Base-by-base conservation (phyloP, 352 stramenopile species). In the Sclerospora graminicola region DNA sequence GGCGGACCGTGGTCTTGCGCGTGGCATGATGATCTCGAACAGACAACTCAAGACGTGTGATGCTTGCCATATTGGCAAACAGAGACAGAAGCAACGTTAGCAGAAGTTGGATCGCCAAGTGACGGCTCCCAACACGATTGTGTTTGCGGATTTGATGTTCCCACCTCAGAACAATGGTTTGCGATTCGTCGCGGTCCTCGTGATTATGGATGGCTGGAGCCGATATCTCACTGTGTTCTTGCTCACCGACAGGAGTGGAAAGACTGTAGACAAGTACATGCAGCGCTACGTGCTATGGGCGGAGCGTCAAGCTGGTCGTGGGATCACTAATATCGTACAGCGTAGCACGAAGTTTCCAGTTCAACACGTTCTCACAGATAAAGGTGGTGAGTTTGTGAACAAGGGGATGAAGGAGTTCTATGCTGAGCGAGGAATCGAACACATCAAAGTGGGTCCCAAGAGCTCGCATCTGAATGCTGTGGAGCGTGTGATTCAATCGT, bases 251-350 rank as follows among this genome's bases (percentile, higher is more conserved):
- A 50, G 41, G 32, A 8, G 5, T 10, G 6, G 32, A 6, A 10
- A 24, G 0, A 30, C 26, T 16, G 42, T 50, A 5, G 36, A 50
- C 43, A 15, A 13, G n/a, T 16, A 37, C n/a, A 31, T 50, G 14
- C 43, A 36, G 15, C 43, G 36, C 13, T 50, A 50, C 21, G 32
- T 42, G 7, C 16, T 50, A 10, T 50, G 43, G 32, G 32, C 21
- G 16, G 42, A 48, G 42, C 31, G 31, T 4, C 41, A 47, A 31
- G 30, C 19, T 26, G 21, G 30, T 16, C 30, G 43, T 5, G 32
- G n/a, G n/a, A 42, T 42, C 19, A 50, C 39, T 10, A 52, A 52
- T 3, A 41, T 52, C 13, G n/a, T 52, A 7, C 28, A 52, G 8
- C 11, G 28, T 10, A 45, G 30, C 10, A 23, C 14, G 8, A 20